Base-by-base conservation (phyloP, 805 yeast species). In the Maudiozyma pseudohumilis region DNA sequence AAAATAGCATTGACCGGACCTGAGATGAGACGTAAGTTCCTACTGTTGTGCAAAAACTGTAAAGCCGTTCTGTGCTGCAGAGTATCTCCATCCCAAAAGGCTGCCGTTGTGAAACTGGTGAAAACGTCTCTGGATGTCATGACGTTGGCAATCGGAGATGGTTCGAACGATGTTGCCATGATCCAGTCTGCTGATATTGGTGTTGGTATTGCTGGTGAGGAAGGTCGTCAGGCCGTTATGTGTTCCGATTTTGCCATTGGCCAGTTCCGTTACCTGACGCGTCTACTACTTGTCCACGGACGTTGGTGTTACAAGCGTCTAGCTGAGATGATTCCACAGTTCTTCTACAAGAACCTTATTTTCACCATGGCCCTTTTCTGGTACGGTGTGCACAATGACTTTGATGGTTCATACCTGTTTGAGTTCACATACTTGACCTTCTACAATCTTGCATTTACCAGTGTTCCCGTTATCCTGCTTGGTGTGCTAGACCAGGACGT, bases 141-240 rank as follows among this genome's bases (percentile, higher is more conserved):
- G 88, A 83, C 94, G 0, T 63, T 83, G 41, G 89, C 94, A 5
- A 81, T 83, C 53, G 94, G 94, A 48, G 94, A 83, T 60, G 94
- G 94, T 38, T 78, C 94, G 11, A 83, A 83, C 55, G 94, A 83
- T 63, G 94, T 83, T 41, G 88, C 94, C 6, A 83, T 83, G 94
- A 83, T 83, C 49, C 94, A 83, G 58, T 77, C 87, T 13, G 92
- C 94, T 1, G 80, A 83, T 60, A 80, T 83, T 34, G 94, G 94
- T 53, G 82, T 83, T 40, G 94, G 94, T 64, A 83, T 83, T 53
- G 88, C 88, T 3, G 94, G 94, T 62, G 94, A 83, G 64, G 94
- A 83, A 65, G 94, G 94, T 55, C 65, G 92, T 38, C 94, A 82
- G 59, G 94, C 94, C 8, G 92, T 74, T 3, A 83, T 83, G 94